These are phyloP conservation scores for Tricholoma furcatifolium DNA, from an alignment of 768 basidiomycete species.

Conservation along the genomic window DNA sequence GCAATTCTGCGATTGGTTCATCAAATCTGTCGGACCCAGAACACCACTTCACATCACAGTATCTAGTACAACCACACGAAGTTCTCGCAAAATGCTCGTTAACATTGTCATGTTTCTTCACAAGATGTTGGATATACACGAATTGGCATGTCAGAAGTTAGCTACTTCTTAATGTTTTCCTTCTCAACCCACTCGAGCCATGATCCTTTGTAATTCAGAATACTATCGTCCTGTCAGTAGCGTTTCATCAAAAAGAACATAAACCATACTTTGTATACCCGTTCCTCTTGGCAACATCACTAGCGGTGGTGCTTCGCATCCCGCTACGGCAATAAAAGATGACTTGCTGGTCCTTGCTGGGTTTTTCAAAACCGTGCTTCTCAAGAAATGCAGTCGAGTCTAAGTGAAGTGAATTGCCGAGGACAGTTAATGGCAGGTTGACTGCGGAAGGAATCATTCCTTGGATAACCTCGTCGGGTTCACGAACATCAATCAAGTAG, in stretches of 20 bases:
- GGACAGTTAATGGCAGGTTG: constrained; percentile 81
- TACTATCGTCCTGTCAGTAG: constrained; percentile 28
- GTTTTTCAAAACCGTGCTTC: constrained; percentile 75
- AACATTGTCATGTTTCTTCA: too few relatives aligned
- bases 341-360: constrained; percentile 66
- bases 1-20: constrained; percentile 47
- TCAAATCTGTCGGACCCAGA: neutral
- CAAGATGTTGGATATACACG: too few relatives aligned
- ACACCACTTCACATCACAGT: too few relatives aligned
- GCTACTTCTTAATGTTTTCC: constrained; percentile 32
- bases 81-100: too few relatives aligned
- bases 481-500: constrained; percentile 88
- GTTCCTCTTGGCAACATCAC: constrained; percentile 77
- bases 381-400: constrained; percentile 52
- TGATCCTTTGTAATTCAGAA: constrained; percentile 80
- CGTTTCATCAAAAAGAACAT: constrained; percentile 3
- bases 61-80: too few relatives aligned
- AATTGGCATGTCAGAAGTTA: neutral
- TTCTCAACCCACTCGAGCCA: constrained; percentile 84
- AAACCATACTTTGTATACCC: constrained; percentile 74
- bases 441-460: constrained; percentile 93
- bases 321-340: constrained; percentile 93
- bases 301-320: constrained; percentile 75
- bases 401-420: constrained; percentile 65
- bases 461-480: constrained; percentile 86